phyloP scores from a whole-genome alignment of 2,329 filamentous ascomycete genomes.

The Trichoderma guizhouense region DNA sequence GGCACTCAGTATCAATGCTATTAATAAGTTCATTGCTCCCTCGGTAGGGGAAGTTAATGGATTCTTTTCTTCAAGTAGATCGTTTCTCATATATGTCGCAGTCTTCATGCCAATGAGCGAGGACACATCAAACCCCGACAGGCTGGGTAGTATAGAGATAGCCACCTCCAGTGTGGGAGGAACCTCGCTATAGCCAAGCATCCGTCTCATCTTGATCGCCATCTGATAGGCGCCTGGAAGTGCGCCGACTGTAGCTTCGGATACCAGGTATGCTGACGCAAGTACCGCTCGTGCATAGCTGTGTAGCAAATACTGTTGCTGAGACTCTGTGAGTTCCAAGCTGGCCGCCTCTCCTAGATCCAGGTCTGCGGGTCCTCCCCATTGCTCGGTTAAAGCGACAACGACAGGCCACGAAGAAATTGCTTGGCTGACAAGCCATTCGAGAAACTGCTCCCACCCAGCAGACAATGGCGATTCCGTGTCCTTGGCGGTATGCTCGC shows the following conservation, averaged over 20 bases:
- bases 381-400: constrained; percentile 63
- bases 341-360: constrained; percentile 61
- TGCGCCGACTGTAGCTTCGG: constrained; percentile 55
- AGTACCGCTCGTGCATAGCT: constrained; percentile 66
- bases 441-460: constrained; percentile 67
- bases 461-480: constrained; percentile 41
- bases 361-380: constrained; percentile 69
- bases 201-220: constrained; percentile 49
- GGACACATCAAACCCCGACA: constrained; percentile 32
- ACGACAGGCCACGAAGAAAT: constrained; percentile 58
- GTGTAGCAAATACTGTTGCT: constrained; percentile 56
- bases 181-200: constrained; percentile 54
- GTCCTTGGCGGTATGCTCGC: constrained; percentile 19
- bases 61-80: constrained; percentile 59
- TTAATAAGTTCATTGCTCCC: constrained; percentile 56
- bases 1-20: constrained; percentile 61
- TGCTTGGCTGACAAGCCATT: constrained; percentile 63
- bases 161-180: background rate
- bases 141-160: constrained; percentile 25
- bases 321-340: constrained; percentile 57
- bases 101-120: constrained; percentile 26
- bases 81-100: constrained; percentile 33
- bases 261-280: constrained; percentile 64
- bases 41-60: constrained; percentile 59
- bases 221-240: constrained; percentile 60